These are phyloP conservation scores for Fusarium decemcellulare DNA, from an alignment of 2,329 filamentous ascomycete genomes.

Conservation along the genomic window DNA sequence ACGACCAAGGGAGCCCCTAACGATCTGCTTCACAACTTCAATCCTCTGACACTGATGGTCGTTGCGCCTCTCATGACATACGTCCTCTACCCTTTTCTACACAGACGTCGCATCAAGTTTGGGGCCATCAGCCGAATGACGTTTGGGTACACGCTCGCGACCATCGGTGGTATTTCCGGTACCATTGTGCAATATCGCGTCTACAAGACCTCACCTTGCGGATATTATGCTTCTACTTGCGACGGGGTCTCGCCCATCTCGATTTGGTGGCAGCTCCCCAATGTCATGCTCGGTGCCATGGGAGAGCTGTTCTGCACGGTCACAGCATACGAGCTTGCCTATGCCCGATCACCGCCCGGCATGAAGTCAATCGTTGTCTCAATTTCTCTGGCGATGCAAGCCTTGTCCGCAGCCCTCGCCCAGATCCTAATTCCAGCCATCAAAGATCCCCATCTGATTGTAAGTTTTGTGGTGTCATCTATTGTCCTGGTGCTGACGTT, in stretches of 20 bases:
- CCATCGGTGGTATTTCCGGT: slow-evolving; percentile 68
- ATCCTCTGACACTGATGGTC: slow-evolving; percentile 72
- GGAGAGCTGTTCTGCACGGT: slow-evolving; percentile 49
- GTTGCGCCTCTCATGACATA: slow-evolving; percentile 47
- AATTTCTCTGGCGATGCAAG: slow-evolving; percentile 64
- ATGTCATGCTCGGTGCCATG: slow-evolving; percentile 48
- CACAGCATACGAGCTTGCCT: slow-evolving; percentile 55
- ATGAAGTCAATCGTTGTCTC: slow-evolving; percentile 67
- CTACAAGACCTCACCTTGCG: slow-evolving; percentile 68
- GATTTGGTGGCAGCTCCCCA: slow-evolving; percentile 39
- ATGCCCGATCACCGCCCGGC: slow-evolving; percentile 64
- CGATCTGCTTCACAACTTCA: slow-evolving; percentile 72
- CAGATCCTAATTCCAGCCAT: slow-evolving; percentile 57
- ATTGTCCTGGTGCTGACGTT: slow-evolving; percentile 43
- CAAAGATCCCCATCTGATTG: slow-evolving; percentile 62
- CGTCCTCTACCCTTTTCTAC: slow-evolving; percentile 69
- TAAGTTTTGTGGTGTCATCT: not conserved
- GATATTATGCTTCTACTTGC: slow-evolving; percentile 45
- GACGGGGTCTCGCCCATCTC: slow-evolving; percentile 36
- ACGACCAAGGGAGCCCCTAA: slow-evolving; percentile 68
- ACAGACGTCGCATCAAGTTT: slow-evolving; percentile 66
- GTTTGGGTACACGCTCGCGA: slow-evolving; percentile 64
- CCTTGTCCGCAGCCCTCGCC: slow-evolving; percentile 59
- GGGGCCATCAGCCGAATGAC: slow-evolving; percentile 71
- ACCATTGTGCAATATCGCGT: slow-evolving; percentile 69